Evolutionary conservation across 164 flowering plant species (phyloP).

Genomic region (Magnolia officinalis): DNA sequence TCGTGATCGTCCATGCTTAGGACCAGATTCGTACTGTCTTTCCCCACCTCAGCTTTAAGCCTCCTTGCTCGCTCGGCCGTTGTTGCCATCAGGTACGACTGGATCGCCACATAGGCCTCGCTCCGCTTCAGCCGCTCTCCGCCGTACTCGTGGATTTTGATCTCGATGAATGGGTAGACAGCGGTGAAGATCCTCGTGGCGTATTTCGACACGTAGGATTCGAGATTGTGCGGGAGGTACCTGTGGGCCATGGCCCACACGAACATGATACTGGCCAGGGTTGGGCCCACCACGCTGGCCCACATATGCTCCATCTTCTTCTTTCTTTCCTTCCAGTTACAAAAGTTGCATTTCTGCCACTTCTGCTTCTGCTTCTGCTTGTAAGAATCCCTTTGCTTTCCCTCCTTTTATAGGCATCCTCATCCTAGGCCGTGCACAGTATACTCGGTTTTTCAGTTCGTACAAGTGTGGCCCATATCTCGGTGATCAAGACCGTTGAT

Average conservation of each 20-base stretch:
- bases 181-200: conserved; percentile 16
- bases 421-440: too few species aligned
- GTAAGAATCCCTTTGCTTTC: not conserved
- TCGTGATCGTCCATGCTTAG: conserved; percentile 61
- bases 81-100: conserved; percentile 46
- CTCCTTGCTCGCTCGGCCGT: conserved; percentile 38
- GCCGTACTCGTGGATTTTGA: conserved; percentile 46
- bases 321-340: not conserved
- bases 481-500: too few species aligned
- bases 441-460: too few species aligned
- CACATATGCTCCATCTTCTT: conserved; percentile 1
- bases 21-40: conserved; percentile 29
- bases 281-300: conserved; percentile 33
- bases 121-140: conserved; percentile 44
- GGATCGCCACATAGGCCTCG: conserved; percentile 43
- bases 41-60: conserved; percentile 46
- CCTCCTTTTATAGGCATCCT: too few species aligned
- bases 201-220: conserved; percentile 25
- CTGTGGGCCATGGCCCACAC: conserved; percentile 40
- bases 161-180: conserved; percentile 38
- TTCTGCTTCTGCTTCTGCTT: not conserved
- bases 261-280: conserved; percentile 47
- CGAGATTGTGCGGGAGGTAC: conserved; percentile 37
- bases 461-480: too few species aligned
- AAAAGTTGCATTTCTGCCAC: not conserved